These are phyloP conservation scores for Alternaria triticimaculans DNA, from an alignment of 2,329 filamentous ascomycete genomes.

Conservation along the genomic window DNA sequence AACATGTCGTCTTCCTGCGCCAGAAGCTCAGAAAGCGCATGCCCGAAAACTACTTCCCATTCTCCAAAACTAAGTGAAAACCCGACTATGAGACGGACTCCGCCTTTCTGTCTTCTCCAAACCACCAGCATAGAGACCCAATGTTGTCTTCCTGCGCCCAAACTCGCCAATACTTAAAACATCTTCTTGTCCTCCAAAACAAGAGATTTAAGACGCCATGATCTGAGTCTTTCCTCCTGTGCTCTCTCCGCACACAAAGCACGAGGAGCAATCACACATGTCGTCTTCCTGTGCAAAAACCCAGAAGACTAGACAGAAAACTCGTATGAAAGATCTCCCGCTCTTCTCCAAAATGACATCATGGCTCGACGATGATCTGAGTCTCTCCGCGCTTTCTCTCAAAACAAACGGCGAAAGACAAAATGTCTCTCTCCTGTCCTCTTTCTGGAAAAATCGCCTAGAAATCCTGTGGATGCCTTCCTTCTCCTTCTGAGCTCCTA, in stretches of 20 bases:
- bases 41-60: not conserved
- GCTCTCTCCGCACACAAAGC: no score
- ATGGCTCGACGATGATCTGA: no score
- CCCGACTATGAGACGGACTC: not conserved
- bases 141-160: not conserved
- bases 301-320: no score
- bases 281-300: not conserved
- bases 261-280: no score
- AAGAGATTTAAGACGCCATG: fast-evolving
- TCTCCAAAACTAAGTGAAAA: not conserved
- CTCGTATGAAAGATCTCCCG: not conserved
- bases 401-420: not conserved
- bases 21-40: not conserved
- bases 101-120: not conserved
- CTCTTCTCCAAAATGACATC: not conserved
- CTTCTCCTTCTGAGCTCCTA: not conserved
- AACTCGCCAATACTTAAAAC: not conserved
- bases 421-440: no score
- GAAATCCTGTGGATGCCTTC: no score
- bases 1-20: not conserved
- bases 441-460: no score
- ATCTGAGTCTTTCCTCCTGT: not conserved
- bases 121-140: not conserved
- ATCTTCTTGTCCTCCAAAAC: not conserved
- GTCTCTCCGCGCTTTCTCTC: not conserved